Conservation (phyloP, 2,329 filamentous ascomycete genomes). For the Fusarium sp. region DNA sequence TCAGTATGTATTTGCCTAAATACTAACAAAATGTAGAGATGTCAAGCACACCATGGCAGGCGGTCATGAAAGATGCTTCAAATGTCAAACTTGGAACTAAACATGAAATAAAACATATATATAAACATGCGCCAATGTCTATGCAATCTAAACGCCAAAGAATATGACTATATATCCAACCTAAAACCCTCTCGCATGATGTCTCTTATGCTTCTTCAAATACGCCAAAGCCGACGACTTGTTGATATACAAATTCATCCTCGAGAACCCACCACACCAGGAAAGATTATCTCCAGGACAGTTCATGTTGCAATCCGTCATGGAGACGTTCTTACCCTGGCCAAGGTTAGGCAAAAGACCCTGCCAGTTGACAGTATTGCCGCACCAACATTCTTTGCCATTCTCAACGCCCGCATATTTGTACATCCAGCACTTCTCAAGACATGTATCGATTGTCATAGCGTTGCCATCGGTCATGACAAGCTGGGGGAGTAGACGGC, state of each 20-base stretch:
- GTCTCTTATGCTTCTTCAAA: conserved; percentile 23
- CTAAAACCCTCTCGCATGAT: neutral
- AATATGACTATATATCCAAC: neutral
- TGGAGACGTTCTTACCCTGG: conserved; percentile 50
- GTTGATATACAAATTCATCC: conserved; percentile 53
- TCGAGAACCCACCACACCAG: conserved; percentile 51
- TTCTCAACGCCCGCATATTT: conserved; percentile 56
- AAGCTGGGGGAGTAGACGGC: conserved; percentile 51
- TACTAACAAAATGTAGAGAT: neutral
- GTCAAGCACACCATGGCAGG: neutral
- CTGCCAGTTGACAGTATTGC: conserved; percentile 49
- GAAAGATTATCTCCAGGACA: conserved; percentile 53
- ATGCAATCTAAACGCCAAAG: neutral
- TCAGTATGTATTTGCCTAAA: neutral
- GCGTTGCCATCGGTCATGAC: conserved; percentile 49
- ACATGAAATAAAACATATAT: too few species aligned
- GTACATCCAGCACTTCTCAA: conserved; percentile 53
- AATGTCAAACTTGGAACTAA: neutral
- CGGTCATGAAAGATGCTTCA: neutral
- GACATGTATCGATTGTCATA: conserved; percentile 54
- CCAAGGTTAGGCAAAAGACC: conserved; percentile 37
- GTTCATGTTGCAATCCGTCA: conserved; percentile 51
- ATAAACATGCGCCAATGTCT: neutral
- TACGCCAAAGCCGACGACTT: conserved; percentile 28
- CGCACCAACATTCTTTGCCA: conserved; percentile 57